phyloP scores from a whole-genome alignment of 805 yeast genomes.

The Zygotorulaspora danielsina region DNA sequence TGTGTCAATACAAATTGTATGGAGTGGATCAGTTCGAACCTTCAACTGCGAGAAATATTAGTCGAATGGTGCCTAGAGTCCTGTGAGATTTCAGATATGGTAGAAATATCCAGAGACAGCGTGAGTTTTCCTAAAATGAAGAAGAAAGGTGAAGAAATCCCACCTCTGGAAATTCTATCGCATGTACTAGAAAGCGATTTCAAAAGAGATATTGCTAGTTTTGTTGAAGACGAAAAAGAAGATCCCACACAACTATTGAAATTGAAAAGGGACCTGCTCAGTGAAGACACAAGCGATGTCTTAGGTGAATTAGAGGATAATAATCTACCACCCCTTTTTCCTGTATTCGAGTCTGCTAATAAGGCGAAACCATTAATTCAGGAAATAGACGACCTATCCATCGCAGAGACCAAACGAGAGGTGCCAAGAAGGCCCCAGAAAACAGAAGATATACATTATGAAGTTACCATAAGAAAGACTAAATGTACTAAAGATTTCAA shows the following conservation, averaged over 20 bases:
- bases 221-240: conserved; percentile 34
- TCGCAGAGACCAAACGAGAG: conserved; percentile 4
- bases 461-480: conserved; percentile 31
- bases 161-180: conserved; percentile 42
- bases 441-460: conserved; percentile 23
- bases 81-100: conserved; percentile 52
- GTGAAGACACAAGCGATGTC: conserved; percentile 24
- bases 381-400: conserved; percentile 42
- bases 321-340: conserved; percentile 30
- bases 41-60: conserved; percentile 58
- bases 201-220: conserved; percentile 34
- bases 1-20: conserved; percentile 62
- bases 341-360: conserved; percentile 6
- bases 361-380: conserved; percentile 46
- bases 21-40: conserved; percentile 55
- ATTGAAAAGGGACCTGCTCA: conserved; percentile 33
- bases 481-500: conserved; percentile 31
- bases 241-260: conserved; percentile 44
- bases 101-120: conserved; percentile 56
- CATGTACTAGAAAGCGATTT: conserved; percentile 42
- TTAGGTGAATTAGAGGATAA: conserved; percentile 20
- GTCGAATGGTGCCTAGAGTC: conserved; percentile 84
- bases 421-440: conserved; percentile 6
- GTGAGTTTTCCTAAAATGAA: conserved; percentile 66
- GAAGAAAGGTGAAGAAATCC: conserved; percentile 56